Percentiles rank a stretch among this genome's conserved stretches.
Conservation (phyloP, 352 stramenopile species). For the Saprolegnia parasitica region DNA sequence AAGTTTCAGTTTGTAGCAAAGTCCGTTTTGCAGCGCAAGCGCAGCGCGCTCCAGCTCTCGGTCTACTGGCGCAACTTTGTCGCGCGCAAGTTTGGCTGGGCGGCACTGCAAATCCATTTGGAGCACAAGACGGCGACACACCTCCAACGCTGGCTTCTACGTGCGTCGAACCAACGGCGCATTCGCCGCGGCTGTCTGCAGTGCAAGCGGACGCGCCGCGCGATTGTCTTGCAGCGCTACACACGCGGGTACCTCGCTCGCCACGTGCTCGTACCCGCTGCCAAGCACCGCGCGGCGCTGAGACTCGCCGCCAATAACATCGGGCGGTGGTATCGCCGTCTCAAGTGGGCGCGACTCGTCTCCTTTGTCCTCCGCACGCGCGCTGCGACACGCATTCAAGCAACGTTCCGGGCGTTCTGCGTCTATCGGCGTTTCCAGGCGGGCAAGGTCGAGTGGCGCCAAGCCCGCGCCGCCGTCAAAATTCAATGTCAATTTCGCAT, state of each 20-base stretch:
- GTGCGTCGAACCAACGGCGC: not conserved
- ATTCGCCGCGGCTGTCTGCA: not conserved
- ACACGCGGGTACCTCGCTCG: slow-evolving; percentile 14
- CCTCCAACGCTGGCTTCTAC: slow-evolving; percentile 34
- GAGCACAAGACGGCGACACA: slow-evolving; percentile 22
- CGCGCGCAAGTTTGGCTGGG: slow-evolving; percentile 63
- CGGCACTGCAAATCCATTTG: slow-evolving; percentile 37
- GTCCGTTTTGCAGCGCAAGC: slow-evolving; percentile 21
- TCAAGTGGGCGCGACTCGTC: slow-evolving; percentile 29
- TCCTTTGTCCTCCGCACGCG: slow-evolving; percentile 35
- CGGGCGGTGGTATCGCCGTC: slow-evolving; percentile 10
- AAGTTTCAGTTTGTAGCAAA: slow-evolving; percentile 32
- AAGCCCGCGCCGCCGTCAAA: slow-evolving; percentile 27
- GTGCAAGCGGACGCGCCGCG: not conserved
- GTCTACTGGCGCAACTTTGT: slow-evolving; percentile 55
- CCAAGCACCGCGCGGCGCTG: not conserved
- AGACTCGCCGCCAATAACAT: not conserved
- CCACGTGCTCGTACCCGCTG: not conserved
- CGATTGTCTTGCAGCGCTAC: not conserved
- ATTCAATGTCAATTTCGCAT: slow-evolving; percentile 23
- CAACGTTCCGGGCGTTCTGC: slow-evolving; percentile 35
- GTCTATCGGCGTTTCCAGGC: not conserved
- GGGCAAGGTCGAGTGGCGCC: slow-evolving; percentile 22
- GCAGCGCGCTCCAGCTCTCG: slow-evolving; percentile 38
- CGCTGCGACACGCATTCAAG: slow-evolving; percentile 44